Base-by-base conservation (phyloP, 371 early-diverging fungal genomes). In the Enteropsectra breve region DNA sequence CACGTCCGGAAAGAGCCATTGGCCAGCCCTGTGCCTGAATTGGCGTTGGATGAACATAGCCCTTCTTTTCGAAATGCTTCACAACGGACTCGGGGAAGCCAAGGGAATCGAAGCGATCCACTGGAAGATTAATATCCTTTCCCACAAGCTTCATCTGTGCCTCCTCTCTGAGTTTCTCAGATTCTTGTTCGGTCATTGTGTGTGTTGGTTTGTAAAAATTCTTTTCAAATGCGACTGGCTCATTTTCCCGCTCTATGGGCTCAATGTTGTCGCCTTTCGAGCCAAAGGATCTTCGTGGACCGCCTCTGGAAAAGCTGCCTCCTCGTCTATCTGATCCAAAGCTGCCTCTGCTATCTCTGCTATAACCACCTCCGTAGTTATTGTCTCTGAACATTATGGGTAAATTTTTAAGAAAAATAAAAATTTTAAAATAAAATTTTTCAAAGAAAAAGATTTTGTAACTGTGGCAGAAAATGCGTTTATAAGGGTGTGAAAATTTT, bases 11-110 rank as follows among this genome's bases (percentile, higher is more conserved):
- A 36, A 97, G 84, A 11, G 95, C 94, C 93, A 93, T 92, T 6
- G 97, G 94, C 94, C 94, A 94, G 54, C 95, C 97, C 78, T 95
- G 95, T 26, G 90, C 86, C 82, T 96, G 98, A 73, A 98, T 96
- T 36, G 92, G 82, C 0, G 97, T 96, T 30, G 98, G 98, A n/a
- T n/a, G n/a, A n/a, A n/a, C n/a, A 2, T 80, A 96, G 0, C 91
- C 90, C 54, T 87, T 84, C 11, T 1, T 60, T 36, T 79, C 66
- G 45, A 97, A 84, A 75, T 89, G 89, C 55, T 85, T 82, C 73
- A 94, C 82, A 24, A 96, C 23, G 85, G 86, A 77, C 86, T 86
- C 28, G 24, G 85, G 85, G 75, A 85, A 85, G 13, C 79, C 73
- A 8, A 82, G 72, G 60, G 84, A 81, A 18, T 84, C 87, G 83